Percentiles rank a stretch among this genome's conserved stretches.
Evolutionary conservation across 106 monocot genomes (phyloP).

Genomic region (Apostasia ramifera): DNA sequence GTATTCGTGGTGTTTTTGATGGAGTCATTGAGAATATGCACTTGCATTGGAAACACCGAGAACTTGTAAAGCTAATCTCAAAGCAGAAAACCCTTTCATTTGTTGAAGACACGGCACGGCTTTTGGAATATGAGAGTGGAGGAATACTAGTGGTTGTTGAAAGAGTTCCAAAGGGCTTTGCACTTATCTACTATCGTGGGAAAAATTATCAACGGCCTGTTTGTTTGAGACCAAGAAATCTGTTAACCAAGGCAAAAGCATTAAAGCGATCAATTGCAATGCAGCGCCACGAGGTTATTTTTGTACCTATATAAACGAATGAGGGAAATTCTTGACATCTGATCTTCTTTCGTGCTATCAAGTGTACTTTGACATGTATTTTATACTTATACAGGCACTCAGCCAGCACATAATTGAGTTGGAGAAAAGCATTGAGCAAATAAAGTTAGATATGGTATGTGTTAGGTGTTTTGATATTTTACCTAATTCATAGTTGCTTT

Average conservation of each 20-base stretch:
- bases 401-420: constrained; percentile 62
- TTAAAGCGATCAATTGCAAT: constrained; percentile 92
- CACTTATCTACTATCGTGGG: constrained; percentile 91
- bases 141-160: constrained; percentile 95
- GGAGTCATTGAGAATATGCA: constrained; percentile 99
- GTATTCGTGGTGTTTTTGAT: constrained; percentile 98
- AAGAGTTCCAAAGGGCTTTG: constrained; percentile 87
- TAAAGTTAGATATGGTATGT: constrained; percentile 61
- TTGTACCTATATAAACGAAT: too few species aligned
- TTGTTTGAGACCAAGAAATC: constrained; percentile 88
- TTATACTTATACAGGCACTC: constrained; percentile 35
- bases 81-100: constrained; percentile 95
- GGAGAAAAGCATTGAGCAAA: constrained; percentile 45
- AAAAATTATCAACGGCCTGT: constrained; percentile 93
- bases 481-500: not conserved
- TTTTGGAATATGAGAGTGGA: constrained; percentile 92
- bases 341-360: too few species aligned
- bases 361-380: too few species aligned
- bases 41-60: constrained; percentile 98
- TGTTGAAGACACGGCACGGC: constrained; percentile 85
- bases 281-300: constrained; percentile 93
- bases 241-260: constrained; percentile 93
- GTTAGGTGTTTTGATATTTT: not conserved
- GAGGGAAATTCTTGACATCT: too few species aligned
- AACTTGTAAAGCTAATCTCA: constrained; percentile 89